Base-by-base conservation (phyloP, 192 early-diverging fungal species). In the Funneliformis mosseae region DNA sequence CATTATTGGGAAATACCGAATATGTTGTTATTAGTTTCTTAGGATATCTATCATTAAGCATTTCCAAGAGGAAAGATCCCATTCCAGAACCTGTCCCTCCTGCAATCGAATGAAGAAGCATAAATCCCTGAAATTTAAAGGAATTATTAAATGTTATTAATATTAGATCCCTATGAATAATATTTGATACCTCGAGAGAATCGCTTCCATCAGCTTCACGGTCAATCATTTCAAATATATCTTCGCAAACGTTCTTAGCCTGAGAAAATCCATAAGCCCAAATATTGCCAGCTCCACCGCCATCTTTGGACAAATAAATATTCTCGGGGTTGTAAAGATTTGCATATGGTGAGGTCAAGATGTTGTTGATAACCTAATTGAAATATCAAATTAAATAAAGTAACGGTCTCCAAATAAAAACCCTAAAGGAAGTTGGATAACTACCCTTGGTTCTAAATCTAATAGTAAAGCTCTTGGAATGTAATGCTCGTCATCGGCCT, bases 401-500 rank as follows among this genome's bases (percentile, higher is more conserved):
- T 67, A 8, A 12, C 25, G 28, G 39, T 12, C 38, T 21, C 16
- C 12, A n/a, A 59, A 59, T 14, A 48, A 16, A 33, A n/a, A n/a
- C n/a, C n/a, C 9, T 23, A 9, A n/a, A 16, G 66, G 23, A 28
- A 33, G 39, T 39, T 33, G 38, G 8, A 75, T 75, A 21, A 75
- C 1, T 92, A 94, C 97, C 48, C 97, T 87, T 16, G 97, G 97
- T 80, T 99, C 97, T 23, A 99, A 85, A 81, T 99, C 97, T 3
- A 99, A 83, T 68, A 99, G 88, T 39, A 97, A 91, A 0, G 96
- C 92, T 55, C 97, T 92, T 16, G 97, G 97, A 81, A 99, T 98
- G 80, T 99, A 99, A 82, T 99, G 96, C 81, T 97, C 96, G 81
- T 99, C 97, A 85, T 99, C 97, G n/a, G 97, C 97, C 92, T 95